Percentiles rank a stretch among this genome's conserved stretches.
These are phyloP conservation scores for Urostyla sp. DNA, from an alignment of 73 alveolate species.

Conservation along the genomic window DNA sequence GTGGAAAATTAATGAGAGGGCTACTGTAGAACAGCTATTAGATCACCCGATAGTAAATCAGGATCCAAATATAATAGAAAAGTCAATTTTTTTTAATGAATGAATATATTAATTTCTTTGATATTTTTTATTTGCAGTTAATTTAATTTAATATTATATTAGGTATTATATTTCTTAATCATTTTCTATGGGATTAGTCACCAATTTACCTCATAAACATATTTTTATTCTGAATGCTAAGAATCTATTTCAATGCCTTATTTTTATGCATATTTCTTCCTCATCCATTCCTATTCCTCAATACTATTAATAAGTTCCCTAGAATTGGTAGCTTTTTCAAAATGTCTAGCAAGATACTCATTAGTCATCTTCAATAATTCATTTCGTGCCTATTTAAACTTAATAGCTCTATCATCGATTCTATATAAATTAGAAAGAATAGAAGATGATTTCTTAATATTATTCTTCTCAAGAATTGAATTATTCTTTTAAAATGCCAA, in stretches of 20 bases:
- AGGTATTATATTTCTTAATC: no score
- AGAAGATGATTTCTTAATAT: constrained; percentile 8
- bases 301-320: constrained; percentile 28
- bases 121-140: no score
- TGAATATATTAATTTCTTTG: no score
- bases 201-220: constrained; percentile 4
- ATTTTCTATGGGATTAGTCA: no score
- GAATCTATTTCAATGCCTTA: constrained; percentile 28
- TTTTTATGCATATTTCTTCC: constrained; percentile 16
- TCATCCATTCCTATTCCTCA: constrained; percentile 40
- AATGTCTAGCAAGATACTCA: constrained; percentile 10
- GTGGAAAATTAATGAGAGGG: no score
- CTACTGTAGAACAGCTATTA: no score
- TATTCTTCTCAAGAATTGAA: constrained; percentile 31
- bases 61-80: no score
- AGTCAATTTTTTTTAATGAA: no score
- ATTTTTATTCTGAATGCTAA: constrained; percentile 37
- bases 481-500: constrained; percentile 46
- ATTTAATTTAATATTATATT: no score
- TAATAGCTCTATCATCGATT: constrained; percentile 53
- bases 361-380: constrained; percentile 23
- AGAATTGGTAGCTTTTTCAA: constrained; percentile 6
- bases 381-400: constrained; percentile 37
- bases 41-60: no score
- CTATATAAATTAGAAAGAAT: constrained; percentile 30